Evolutionary conservation across 805 yeast genomes (phyloP).

Genomic region (Pichia kluyveri): DNA sequence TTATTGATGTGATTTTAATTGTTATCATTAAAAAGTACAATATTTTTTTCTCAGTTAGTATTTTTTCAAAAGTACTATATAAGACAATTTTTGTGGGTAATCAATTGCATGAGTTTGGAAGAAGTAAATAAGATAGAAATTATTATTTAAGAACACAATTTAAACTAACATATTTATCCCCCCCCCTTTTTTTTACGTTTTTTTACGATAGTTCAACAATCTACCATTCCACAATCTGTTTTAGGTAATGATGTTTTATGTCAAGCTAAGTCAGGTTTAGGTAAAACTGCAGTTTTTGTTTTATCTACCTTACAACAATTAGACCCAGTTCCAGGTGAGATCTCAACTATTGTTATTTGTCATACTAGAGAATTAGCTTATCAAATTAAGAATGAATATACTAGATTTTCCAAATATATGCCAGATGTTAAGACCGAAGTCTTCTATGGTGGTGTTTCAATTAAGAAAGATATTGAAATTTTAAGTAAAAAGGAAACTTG

Average conservation of each 20-base stretch:
- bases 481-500: slow-evolving; percentile 87
- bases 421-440: slow-evolving; percentile 97
- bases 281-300: slow-evolving; percentile 97
- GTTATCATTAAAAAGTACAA: too few relatives aligned
- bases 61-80: too few relatives aligned
- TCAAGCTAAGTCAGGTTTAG: slow-evolving; percentile 99
- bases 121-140: not conserved
- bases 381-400: slow-evolving; percentile 95
- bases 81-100: not conserved
- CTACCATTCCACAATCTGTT: slow-evolving; percentile 95
- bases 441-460: slow-evolving; percentile 92
- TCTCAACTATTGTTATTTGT: slow-evolving; percentile 88
- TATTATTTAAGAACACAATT: not conserved
- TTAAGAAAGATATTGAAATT: slow-evolving; percentile 75
- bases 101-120: not conserved
- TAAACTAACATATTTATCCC: not conserved
- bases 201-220: slow-evolving; percentile 71
- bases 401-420: slow-evolving; percentile 96
- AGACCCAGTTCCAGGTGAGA: slow-evolving; percentile 96
- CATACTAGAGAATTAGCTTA: slow-evolving; percentile 98
- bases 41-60: too few relatives aligned
- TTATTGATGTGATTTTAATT: too few relatives aligned
- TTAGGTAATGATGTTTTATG: slow-evolving; percentile 96
- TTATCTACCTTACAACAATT: slow-evolving; percentile 92
- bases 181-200: not conserved